Conservation (phyloP, 2,329 filamentous ascomycete species). For the Teratosphaeria viscida region DNA sequence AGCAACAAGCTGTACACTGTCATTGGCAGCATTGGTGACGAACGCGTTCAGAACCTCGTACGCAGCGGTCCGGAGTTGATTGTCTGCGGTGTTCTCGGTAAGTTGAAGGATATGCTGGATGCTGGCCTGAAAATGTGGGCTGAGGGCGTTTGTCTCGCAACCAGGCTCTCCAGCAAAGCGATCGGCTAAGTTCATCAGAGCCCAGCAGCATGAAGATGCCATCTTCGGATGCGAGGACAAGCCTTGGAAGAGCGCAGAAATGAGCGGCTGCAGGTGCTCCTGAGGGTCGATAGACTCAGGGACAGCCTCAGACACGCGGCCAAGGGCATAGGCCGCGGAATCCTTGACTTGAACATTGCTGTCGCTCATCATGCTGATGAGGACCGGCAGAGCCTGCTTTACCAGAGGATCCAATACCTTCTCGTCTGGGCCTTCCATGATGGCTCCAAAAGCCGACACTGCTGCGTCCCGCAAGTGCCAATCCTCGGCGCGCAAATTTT, state of each 20-base stretch:
- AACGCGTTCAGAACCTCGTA: constrained; percentile 97
- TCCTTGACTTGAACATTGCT: constrained; percentile 82
- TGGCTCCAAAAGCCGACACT: constrained; percentile 92
- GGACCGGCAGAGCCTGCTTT: constrained; percentile 83
- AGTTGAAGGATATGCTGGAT: constrained; percentile 75
- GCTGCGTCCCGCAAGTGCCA: constrained; percentile 94
- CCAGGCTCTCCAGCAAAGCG: constrained; percentile 83
- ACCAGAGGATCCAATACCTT: constrained; percentile 86
- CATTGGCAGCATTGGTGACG: constrained; percentile 78
- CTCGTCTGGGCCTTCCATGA: constrained; percentile 97
- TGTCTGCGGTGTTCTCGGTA: constrained; percentile 78
- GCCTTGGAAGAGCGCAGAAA: constrained; percentile 80
- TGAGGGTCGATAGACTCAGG: constrained; percentile 82
- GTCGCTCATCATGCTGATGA: constrained; percentile 91
- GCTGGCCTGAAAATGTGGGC: constrained; percentile 86
- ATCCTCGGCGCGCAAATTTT: constrained; percentile 78
- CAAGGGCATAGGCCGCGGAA: constrained; percentile 89
- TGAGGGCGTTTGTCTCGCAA: constrained; percentile 69
- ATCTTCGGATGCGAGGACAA: constrained; percentile 90
- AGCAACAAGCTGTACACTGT: constrained; percentile 71
- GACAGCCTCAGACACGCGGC: constrained; percentile 89
- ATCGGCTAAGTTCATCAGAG: constrained; percentile 94
- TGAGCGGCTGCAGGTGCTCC: constrained; percentile 72
- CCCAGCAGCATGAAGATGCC: constrained; percentile 97
- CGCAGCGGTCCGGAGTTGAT: constrained; percentile 82